phyloP scores from a whole-genome alignment of 164 flowering plant genomes.

The Berberis thunbergii region DNA sequence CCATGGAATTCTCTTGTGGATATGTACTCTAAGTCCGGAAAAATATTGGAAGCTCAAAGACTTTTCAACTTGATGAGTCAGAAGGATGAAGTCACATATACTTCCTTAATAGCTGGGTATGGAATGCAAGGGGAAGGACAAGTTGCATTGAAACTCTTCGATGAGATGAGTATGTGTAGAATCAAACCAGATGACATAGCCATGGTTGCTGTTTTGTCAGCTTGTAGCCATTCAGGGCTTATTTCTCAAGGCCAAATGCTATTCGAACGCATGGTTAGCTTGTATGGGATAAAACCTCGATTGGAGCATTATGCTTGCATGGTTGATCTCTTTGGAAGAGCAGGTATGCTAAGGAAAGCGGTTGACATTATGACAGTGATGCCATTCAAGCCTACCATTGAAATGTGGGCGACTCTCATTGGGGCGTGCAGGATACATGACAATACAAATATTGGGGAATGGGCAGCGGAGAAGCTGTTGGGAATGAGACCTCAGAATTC shows the following conservation, averaged over 20 bases:
- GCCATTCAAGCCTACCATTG: conserved; percentile 41
- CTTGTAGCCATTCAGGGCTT: conserved; percentile 62
- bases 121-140: conserved; percentile 51
- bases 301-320: conserved; percentile 60
- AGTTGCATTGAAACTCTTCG: conserved; percentile 32
- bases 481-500: conserved; percentile 38
- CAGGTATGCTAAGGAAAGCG: conserved; percentile 41
- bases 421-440: conserved; percentile 44
- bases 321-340: conserved; percentile 59
- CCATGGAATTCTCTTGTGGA: conserved; percentile 59
- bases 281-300: conserved; percentile 29
- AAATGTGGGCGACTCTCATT: conserved; percentile 57
- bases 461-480: conserved; percentile 48
- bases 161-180: conserved; percentile 34
- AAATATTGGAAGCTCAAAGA: conserved; percentile 31
- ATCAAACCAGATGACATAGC: conserved; percentile 54
- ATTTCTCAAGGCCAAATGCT: conserved; percentile 30
- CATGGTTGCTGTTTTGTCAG: conserved; percentile 54
- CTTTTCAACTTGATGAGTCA: conserved; percentile 35
- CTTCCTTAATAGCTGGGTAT: conserved; percentile 57
- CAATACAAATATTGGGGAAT: conserved; percentile 41
- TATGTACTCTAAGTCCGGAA: conserved; percentile 58
- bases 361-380: conserved; percentile 30
- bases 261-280: conserved; percentile 33
- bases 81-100: conserved; percentile 50